A percentile compares a stretch with the other conserved stretches of the same genome.
Conservation (phyloP, 2,329 filamentous ascomycete genomes). For the Mycogone perniciosa region DNA sequence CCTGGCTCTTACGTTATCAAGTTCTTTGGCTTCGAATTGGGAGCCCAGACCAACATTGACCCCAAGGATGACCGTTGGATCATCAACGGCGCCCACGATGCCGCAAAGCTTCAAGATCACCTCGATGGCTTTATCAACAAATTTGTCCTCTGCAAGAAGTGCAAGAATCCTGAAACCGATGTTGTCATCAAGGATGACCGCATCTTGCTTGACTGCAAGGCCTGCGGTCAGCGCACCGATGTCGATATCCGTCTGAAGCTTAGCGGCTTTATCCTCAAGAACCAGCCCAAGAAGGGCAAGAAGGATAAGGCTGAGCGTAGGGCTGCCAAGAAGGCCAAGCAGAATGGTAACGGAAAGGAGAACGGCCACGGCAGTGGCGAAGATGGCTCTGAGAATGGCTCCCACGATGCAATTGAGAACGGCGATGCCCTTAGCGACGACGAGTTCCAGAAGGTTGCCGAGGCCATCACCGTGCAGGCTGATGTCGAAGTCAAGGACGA, state of each 20-base stretch:
- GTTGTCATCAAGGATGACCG: constrained; percentile 89
- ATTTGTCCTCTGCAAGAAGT: constrained; percentile 99
- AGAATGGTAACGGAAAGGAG: constrained; percentile 56
- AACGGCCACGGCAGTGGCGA: constrained; percentile 54
- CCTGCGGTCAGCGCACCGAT: constrained; percentile 86
- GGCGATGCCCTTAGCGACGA: constrained; percentile 79
- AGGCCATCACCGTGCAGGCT: constrained; percentile 46
- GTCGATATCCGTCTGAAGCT: constrained; percentile 94
- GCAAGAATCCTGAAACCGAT: constrained; percentile 98
- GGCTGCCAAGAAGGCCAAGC: constrained; percentile 85
- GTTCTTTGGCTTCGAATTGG: constrained; percentile 98
- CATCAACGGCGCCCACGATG: constrained; percentile 97
- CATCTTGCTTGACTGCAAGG: constrained; percentile 96
- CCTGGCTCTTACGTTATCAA: constrained; percentile 96
- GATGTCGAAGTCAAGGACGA: constrained; percentile 69
- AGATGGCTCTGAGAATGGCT: constrained; percentile 44
- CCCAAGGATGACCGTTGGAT: constrained; percentile 98
- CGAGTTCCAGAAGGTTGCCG: constrained; percentile 76
- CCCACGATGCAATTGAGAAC: constrained; percentile 44
- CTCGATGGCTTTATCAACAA: constrained; percentile 97
- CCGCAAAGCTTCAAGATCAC: constrained; percentile 92
- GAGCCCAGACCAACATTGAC: constrained; percentile 97
- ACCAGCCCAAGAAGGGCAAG: constrained; percentile 87
- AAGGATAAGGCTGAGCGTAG: constrained; percentile 93
- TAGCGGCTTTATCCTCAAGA: constrained; percentile 95